Evolutionary conservation across 2,329 filamentous ascomycete species (phyloP).

Genomic region (Amauroascus niger): DNA sequence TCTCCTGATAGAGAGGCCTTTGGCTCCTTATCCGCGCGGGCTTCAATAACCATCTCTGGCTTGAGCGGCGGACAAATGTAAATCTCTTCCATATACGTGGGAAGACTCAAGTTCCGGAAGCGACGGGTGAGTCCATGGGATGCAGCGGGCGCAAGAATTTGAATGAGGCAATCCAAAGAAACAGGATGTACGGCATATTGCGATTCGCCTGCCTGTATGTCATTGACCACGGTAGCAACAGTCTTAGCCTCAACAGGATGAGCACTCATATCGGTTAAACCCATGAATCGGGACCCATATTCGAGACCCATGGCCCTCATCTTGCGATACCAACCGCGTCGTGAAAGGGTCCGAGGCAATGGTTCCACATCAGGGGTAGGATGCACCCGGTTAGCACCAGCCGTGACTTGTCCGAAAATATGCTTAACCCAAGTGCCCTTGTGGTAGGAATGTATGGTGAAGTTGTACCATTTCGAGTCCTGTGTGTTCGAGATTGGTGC

Average conservation of each 20-base stretch:
- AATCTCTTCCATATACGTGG: not conserved
- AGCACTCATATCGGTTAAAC: not conserved
- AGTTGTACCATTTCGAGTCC: slow-evolving; percentile 23
- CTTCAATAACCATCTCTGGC: no score
- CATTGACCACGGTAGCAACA: not conserved
- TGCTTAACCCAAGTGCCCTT: slow-evolving; percentile 22
- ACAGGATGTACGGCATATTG: not conserved
- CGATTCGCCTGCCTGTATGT: not conserved
- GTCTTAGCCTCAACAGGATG: not conserved
- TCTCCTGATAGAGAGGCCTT: no score
- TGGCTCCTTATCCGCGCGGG: no score
- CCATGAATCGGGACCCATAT: slow-evolving; percentile 9
- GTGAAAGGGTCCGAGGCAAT: not conserved
- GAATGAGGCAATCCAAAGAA: not conserved
- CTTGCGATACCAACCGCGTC: not conserved
- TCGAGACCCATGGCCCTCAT: not conserved
- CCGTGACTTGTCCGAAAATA: slow-evolving; percentile 17
- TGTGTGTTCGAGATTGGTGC: slow-evolving; percentile 13
- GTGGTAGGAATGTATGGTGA: slow-evolving; percentile 21
- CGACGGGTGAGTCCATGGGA: not conserved
- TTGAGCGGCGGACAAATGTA: no score
- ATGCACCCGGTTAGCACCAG: slow-evolving; percentile 2
- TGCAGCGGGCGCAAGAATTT: not conserved
- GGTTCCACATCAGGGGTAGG: not conserved
- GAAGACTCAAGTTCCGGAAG: not conserved